Evolutionary conservation across 2,329 filamentous ascomycete species (phyloP).

Genomic region (Colletotrichum sp.): DNA sequence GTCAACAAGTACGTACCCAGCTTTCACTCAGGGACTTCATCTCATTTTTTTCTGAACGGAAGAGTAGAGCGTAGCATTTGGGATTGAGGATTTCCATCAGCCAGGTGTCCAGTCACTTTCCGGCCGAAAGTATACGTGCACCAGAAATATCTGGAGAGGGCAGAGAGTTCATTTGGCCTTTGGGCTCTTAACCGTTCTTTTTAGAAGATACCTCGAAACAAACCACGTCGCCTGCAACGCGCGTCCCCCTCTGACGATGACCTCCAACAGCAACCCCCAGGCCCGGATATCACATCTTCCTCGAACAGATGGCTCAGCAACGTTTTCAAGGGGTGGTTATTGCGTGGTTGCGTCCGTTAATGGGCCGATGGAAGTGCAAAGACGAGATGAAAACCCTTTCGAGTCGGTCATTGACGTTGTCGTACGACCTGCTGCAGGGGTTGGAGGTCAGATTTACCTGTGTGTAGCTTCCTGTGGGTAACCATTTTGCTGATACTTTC

Average conservation of each 20-base stretch:
- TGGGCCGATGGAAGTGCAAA: conserved; percentile 87
- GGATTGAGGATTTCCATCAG: background rate
- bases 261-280: conserved; percentile 46
- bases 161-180: background rate
- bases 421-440: conserved; percentile 82
- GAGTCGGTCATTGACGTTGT: conserved; percentile 91
- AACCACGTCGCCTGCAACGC: background rate
- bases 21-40: background rate
- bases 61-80: background rate
- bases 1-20: background rate
- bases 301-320: conserved; percentile 81
- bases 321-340: conserved; percentile 77
- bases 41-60: background rate
- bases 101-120: background rate
- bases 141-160: background rate
- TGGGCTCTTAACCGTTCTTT: background rate
- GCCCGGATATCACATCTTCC: conserved; percentile 65
- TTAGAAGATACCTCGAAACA: background rate
- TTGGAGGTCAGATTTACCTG: conserved; percentile 67
- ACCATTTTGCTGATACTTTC: conserved; percentile 21
- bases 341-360: conserved; percentile 87
- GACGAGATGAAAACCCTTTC: conserved; percentile 89
- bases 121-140: background rate
- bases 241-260: background rate
- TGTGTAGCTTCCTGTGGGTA: background rate